Base-by-base conservation (phyloP, 1,284 basidiomycete genomes). In the Austropuccinia psidii region DNA sequence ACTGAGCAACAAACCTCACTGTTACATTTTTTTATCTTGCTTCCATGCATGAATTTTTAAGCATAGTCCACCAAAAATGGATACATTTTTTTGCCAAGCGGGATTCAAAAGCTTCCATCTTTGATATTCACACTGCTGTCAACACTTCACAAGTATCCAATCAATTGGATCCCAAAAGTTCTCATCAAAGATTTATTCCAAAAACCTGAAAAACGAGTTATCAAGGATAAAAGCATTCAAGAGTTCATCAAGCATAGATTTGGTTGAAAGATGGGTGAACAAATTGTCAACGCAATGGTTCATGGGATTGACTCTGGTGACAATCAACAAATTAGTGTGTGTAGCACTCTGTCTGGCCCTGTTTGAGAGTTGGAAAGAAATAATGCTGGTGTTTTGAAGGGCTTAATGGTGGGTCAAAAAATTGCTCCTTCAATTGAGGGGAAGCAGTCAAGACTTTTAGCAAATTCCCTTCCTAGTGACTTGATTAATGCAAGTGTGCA, bases 261-360 rank as follows among this genome's bases (percentile, higher is more conserved):
- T 74, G 91, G 92, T 0, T 78, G 83, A 1, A 41, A 60, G n/a
- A 86, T 94, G 70, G 90, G 93, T 0, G 85, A 87, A 11, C 85
- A 85, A 4, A 85, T 96, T 61, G 88, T 90, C 2, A 91, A 89
- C 72, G 90, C 93, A 0, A 84, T 97, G 75, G 86, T 93, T 0
- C 94, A 97, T 78, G 95, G 94, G 0, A 90, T 98, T 75, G 97
- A 96, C 79, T 93, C 92, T 0, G 87, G 91, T 0, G 92, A 95
- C 78, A 86, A 91, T 2, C 82, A 89, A 0, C 78, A 83, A 41
- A 81, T 98, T 9, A 93, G 91, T 75, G 83, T 92, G 0, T 85
- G 88, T 1, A 61, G 41, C 8, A 85, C 90, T 3, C 85, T 91
- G 0, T 90, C 97, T 78, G 88, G 90, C 0, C 83, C 83, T 3